Evolutionary conservation across 2,329 filamentous ascomycete species (phyloP).

Genomic region (Fusarium mexicanum): DNA sequence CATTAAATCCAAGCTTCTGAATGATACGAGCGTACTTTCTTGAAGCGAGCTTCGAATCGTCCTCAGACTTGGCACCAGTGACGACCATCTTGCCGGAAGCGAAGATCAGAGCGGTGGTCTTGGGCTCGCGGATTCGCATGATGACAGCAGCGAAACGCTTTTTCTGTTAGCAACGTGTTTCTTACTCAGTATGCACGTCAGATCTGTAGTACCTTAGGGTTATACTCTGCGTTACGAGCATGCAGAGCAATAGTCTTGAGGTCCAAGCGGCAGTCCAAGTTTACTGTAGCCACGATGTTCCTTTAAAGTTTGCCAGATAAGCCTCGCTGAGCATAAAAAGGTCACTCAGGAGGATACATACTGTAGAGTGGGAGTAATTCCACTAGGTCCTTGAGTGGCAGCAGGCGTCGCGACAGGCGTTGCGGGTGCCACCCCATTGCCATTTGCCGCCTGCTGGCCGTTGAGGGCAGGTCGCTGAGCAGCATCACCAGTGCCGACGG

Average conservation of each 20-base stretch:
- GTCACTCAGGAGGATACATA: conserved; percentile 73
- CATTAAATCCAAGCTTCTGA: conserved; percentile 99
- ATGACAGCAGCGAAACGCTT: conserved; percentile 99
- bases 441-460: conserved; percentile 67
- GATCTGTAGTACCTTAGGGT: conserved; percentile 82
- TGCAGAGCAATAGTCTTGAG: conserved; percentile 99
- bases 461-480: conserved; percentile 51
- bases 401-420: conserved; percentile 93
- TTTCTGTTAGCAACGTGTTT: conserved; percentile 46
- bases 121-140: conserved; percentile 99
- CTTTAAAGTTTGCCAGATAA: conserved; percentile 68
- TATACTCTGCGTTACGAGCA: conserved; percentile 98
- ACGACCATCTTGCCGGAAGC: conserved; percentile 99
- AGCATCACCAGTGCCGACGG: conserved; percentile 73
- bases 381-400: conserved; percentile 83
- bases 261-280: conserved; percentile 95
- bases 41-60: conserved; percentile 95
- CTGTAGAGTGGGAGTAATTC: conserved; percentile 93
- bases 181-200: background rate
- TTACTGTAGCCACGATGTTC: conserved; percentile 99
- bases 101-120: conserved; percentile 98
- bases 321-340: conserved; percentile 56
- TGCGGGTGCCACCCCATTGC: conserved; percentile 83
- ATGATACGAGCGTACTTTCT: conserved; percentile 99
- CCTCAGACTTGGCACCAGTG: conserved; percentile 96